These are phyloP conservation scores for Aeschynomene evenia DNA, from an alignment of 306 rosid species.

Conservation along the genomic window DNA sequence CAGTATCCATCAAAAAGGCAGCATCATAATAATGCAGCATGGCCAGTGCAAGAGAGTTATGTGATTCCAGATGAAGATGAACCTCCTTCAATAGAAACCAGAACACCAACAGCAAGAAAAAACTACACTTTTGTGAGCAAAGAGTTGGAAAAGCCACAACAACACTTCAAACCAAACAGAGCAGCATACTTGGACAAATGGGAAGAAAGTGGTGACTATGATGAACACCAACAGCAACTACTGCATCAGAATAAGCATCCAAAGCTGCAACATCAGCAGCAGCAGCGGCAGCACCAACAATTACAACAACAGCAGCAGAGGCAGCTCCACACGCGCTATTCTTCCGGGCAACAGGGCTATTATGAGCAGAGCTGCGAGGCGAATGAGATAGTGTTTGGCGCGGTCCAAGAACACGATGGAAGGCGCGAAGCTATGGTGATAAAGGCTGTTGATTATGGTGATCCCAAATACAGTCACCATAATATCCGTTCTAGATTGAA, in stretches of 20 bases:
- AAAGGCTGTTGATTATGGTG: slow-evolving; percentile 86
- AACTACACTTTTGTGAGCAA: slow-evolving; percentile 59
- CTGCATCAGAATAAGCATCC: slow-evolving; percentile 27
- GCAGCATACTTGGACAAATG: slow-evolving; percentile 51
- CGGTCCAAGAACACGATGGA: slow-evolving; percentile 90
- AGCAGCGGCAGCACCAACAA: slow-evolving; percentile 25
- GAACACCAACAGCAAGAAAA: slow-evolving; percentile 53
- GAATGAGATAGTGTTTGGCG: slow-evolving; percentile 93
- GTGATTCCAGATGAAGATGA: slow-evolving; percentile 85
- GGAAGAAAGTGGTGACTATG: slow-evolving; percentile 49
- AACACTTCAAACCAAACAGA: slow-evolving; percentile 47
- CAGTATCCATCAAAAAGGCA: slow-evolving; percentile 49
- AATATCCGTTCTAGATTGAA: slow-evolving; percentile 71
- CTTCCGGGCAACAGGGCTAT: slow-evolving; percentile 62
- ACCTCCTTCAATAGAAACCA: slow-evolving; percentile 76
- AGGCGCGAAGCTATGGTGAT: slow-evolving; percentile 85
- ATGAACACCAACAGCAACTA: slow-evolving; percentile 42
- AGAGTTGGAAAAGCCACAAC: slow-evolving; percentile 64
- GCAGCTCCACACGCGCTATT: slow-evolving; percentile 58
- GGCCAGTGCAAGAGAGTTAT: slow-evolving; percentile 96
- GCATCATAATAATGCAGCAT: slow-evolving; percentile 46
- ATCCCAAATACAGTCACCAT: slow-evolving; percentile 64
- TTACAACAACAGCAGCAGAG: slow-evolving; percentile 46
- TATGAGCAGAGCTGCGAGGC: slow-evolving; percentile 77
- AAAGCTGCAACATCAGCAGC: slow-evolving; percentile 20